Evolutionary conservation across 176 grass and related monocot genomes (phyloP), one percentile per base, ranked within the genome.

Genomic region (Phoenix roebelenii): DNA sequence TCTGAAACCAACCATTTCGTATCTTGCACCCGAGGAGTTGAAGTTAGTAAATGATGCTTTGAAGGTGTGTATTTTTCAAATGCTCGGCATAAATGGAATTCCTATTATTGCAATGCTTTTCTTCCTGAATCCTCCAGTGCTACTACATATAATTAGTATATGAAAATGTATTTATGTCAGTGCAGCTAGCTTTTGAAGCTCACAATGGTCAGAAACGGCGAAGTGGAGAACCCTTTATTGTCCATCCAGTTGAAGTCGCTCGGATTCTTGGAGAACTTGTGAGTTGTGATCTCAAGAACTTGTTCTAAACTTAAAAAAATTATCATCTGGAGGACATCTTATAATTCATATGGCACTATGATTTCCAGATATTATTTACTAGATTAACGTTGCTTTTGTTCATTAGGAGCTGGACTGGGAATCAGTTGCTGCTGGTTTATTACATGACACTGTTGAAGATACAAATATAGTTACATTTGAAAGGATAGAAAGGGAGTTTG

Each of bases 391-490:
- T 68, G 16, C 51, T 39, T 82, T 81, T 22, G 35, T 63, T 80
- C 67, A 69, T 73, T 70, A 97, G 93, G 93, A 97, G 67, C 84
- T 97, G 79, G 93, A 97, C 71, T 97, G 93, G 87, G 84, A 97
- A 75, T 97, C 93, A 23, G 78, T 97, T 54, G 93, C 87, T 70
- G 87, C 93, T 73, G 93, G 93, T 75, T 85, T 97, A 78, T 83
- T 97, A 72, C 93, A 97, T 71, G 93, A 97, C 60, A 97, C 93
- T 55, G 93, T 97, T 79, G 93, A 97, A 83, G 93, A 97, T 79
- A 97, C 93, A 57, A 85, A 88, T 61, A 26, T 76, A 65, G 81
- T 97, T 79, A 97, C 93, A 68, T 97, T 97, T 64, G 93, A 88
- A 74, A 84, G 81, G 79, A 97, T 97, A 63, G 87, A 97, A 79